A percentile compares a stretch with the other conserved stretches of the same genome.
Conservation (phyloP, 225 moss, liverwort and hornwort genomes). For the Asterella californica region DNA sequence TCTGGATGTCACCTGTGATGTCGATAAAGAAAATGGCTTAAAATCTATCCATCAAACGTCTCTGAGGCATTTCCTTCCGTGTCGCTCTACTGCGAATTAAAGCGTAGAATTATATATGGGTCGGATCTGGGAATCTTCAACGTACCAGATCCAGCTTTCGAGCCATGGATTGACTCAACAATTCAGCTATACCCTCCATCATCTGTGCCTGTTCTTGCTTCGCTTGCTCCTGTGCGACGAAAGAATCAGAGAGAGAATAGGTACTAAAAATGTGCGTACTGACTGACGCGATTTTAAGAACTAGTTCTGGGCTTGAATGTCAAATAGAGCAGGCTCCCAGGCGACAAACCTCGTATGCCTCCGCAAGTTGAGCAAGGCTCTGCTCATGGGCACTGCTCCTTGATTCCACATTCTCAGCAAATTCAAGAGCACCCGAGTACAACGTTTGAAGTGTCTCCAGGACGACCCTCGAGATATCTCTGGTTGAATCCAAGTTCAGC, state of each 20-base stretch:
- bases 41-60: no score
- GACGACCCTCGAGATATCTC: slow-evolving; percentile 48
- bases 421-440: slow-evolving; percentile 60
- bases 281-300: no score
- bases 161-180: slow-evolving; percentile 65
- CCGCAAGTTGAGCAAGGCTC: slow-evolving; percentile 67
- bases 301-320: background rate
- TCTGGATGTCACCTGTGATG: slow-evolving; percentile 57
- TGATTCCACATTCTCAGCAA: slow-evolving; percentile 50
- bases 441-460: slow-evolving; percentile 59
- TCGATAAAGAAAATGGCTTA: background rate
- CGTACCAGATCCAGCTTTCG: slow-evolving; percentile 72
- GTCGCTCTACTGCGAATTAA: background rate
- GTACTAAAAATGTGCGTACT: no score
- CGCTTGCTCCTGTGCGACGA: slow-evolving; percentile 57
- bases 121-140: background rate
- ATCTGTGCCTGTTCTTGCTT: slow-evolving; percentile 59
- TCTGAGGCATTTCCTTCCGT: background rate
- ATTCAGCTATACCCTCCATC: slow-evolving; percentile 58
- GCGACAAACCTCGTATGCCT: slow-evolving; percentile 63
- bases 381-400: slow-evolving; percentile 56
- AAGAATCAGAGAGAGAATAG: background rate
- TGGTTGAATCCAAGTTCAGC: slow-evolving; percentile 63
- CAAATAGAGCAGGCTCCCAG: slow-evolving; percentile 17
- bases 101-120: no score